Evolutionary conservation across 495 filamentous ascomycete genomes (phyloP), one percentile per base, ranked within the genome.

Genomic region (Aspergillus kassunensis): DNA sequence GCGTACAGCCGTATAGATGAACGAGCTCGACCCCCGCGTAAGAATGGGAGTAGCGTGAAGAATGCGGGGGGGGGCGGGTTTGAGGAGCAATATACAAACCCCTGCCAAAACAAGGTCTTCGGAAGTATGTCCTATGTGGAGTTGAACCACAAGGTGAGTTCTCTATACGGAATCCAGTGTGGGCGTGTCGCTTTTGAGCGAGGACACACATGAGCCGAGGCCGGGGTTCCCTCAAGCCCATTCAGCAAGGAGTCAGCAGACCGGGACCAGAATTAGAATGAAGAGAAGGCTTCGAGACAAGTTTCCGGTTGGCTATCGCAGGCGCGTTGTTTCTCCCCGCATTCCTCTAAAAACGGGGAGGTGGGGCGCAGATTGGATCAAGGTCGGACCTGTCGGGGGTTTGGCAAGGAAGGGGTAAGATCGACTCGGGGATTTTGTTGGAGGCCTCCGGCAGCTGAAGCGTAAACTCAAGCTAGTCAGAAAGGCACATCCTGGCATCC

Each of bases 121-220:
- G 18, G 37, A n/a, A 21, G 37, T 10, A 21, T 2, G 37, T 8
- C 37, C 37, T 19, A 40, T 7, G 18, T 40, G 18, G 37, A 40
- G 18, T n/a, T 21, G 16, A 40, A 9, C 37, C 35, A 39, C 15
- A 39, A 16, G 35, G 35, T 16, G 19, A 8, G 16, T 8, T 16
- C 35, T 39, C n/a, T 18, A 18, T 39, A 6, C 35, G 2, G 35
- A n/a, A 31, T 4, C 10, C 15, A 3, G n/a, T 19, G n/a, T 25
- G 15, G 42, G 12, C 24, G 42, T 4, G 13, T 13, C 29, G 2
- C 8, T 34, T 21, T n/a, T 34, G 44, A 4, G 24, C 24, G 12
- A 34, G 29, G 3, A 47, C 2, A 35, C 44, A 47, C 29, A 24
- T 47, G 44, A 23, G 29, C 44, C 44, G 44, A 47, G 44, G 44